Base-by-base conservation (phyloP, 306 rosid species). In the Dalbergia oliveri region DNA sequence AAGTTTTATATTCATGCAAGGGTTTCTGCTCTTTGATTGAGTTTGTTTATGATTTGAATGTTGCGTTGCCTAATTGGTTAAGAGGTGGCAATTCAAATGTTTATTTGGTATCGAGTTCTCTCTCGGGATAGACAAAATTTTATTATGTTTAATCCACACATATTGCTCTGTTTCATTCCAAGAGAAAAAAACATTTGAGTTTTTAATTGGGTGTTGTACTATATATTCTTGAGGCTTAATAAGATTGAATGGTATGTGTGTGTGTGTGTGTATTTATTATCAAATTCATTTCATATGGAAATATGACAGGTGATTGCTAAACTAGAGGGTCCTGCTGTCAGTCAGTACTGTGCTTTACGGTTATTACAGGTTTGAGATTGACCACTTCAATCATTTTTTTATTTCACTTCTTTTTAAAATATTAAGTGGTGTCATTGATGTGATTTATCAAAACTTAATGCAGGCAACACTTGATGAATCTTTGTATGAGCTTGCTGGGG, bases 391-490 rank as follows among this genome's bases (percentile, higher is more conserved):
- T 19, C 8, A 61, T n/a, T 33, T 77, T 59, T 10, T 76, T 72
- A 11, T 33, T 7, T 67, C 31, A 26, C 31, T 18, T 73, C 51
- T 57, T 56, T 13, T 21, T 11, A 58, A 65, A n/a, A 49, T 31
- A 15, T 56, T 26, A 34, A 64, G 78, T 54, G 37, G 63, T 72
- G 58, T 74, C 59, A 43, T 70, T 89, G 62, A 83, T 54, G 78
- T 53, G 43, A 34, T 60, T 76, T 83, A 61, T 78, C 76, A 26
- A 45, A 87, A 57, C 75, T 53, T 76, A 26, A 49, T 62, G 87
- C 93, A 92, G 97, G 99, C 97, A 78, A 95, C 99, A 65, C 96
- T 95, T 15, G 97, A 91, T 78, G 98, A 95, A 88, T 93, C 99
- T 61, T 83, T 95, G 80, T 95, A 95, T 72, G 99, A 95, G 86